Evolutionary conservation across 257 asterid species (phyloP).

Genomic region (Gardenia jasminoides): DNA sequence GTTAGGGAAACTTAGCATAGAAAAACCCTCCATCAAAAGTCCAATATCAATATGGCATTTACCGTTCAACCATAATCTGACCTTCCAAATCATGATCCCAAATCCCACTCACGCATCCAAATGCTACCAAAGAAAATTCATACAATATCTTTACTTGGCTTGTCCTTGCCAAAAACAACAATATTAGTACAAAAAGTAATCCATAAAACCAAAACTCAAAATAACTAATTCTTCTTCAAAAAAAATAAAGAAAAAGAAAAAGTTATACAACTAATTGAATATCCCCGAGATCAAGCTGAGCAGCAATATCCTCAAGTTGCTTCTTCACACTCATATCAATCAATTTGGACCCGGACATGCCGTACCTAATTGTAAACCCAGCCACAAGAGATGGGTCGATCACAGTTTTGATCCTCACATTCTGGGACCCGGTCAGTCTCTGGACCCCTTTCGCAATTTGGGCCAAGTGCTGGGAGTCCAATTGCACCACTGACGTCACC

Average conservation of each 20-base stretch:
- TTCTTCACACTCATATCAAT: conserved; percentile 90
- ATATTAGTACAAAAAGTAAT: background rate
- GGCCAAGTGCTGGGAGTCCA: conserved; percentile 73
- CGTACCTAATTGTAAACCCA: conserved; percentile 80
- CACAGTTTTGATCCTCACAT: conserved; percentile 65
- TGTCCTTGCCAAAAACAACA: too few relatives aligned
- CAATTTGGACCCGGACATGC: conserved; percentile 66
- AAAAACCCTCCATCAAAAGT: too few relatives aligned
- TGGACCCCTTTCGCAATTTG: conserved; percentile 84
- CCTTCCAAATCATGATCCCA: too few relatives aligned
- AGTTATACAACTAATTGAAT: conserved; percentile 57
- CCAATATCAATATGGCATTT: too few relatives aligned
- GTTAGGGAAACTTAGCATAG: too few relatives aligned
- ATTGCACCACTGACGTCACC: conserved; percentile 71
- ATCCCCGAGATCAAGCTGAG: conserved; percentile 63
- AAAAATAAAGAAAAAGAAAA: background rate
- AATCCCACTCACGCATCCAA: too few relatives aligned
- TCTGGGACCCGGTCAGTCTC: conserved; percentile 64
- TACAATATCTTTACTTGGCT: too few relatives aligned
- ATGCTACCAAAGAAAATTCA: too few relatives aligned
- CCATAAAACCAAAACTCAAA: background rate
- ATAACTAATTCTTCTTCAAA: background rate
- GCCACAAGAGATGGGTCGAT: conserved; percentile 77
- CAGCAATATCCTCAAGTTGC: conserved; percentile 77
- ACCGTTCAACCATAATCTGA: too few relatives aligned